Base-by-base conservation (phyloP, 2,329 filamentous ascomycete genomes). In the Fusarium gaditjirri region DNA sequence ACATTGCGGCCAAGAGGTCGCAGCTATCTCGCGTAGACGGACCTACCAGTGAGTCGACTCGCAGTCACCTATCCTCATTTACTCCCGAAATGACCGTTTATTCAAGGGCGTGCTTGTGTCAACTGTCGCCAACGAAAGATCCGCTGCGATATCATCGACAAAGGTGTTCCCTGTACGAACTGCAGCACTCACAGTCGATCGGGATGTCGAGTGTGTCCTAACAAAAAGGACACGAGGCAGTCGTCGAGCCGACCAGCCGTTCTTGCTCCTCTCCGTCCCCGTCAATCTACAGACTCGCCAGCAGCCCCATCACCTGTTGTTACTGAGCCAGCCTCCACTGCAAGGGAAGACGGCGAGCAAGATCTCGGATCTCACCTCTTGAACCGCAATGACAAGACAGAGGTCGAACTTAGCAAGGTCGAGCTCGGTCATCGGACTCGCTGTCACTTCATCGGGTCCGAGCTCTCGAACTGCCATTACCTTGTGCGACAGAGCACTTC, bases 361-460 rank as follows among this genome's bases (percentile, higher is more conserved):
- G 63, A 66, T 8, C 50, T 65, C 1, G 63, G 50, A 4, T 23
- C 61, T 2, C 61, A 50, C 16, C 29, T 65, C 12, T 23, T 66
- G 13, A 59, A 50, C 14, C 23, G 21, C 8, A 44, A 50, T 14
- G 61, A 66, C 19, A 31, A 39, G 12, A 50, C 50, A 50, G 50
- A 38, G 8, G 61, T 52, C 12, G 63, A 58, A 8, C 61, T 66
- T 9, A 12, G 44, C 6, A 21, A 38, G 5, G 63, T 43, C 17
- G 63, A 58, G 8, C 61, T 66, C 10, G 63, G 61, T 2, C 63
- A 66, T 19, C 33, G 52, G 4, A 65, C 50, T 65, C 61, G 63
- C 3, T 42, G 31, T 17, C 61, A 66, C 6, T 66, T 59, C 9
- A 65, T 66, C 21, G 63, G 63, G 4, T 43, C 43, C 7, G 61